Evolutionary conservation across 495 filamentous ascomycete species (phyloP), one percentile per base, ranked within the genome.

Genomic region (Peziza echinospora): DNA sequence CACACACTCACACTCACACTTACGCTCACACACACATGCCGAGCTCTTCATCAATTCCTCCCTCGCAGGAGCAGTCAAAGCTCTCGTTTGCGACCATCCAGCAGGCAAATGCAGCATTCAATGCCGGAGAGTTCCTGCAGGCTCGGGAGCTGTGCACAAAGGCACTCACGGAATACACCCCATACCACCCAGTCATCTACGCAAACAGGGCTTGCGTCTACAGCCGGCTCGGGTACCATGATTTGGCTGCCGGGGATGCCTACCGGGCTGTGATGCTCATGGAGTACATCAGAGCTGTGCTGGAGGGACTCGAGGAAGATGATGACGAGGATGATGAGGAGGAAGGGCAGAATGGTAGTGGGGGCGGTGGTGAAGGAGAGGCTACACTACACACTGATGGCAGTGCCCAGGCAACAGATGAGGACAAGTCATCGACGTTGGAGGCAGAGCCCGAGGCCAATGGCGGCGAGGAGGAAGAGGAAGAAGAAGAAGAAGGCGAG

Each of bases 181-280:
- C 85, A 3, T 89, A 93, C 61, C 80, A 84, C 54, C 66, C 84
- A n/a, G 68, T 79, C 45, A 66, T 76, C 16, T 84, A 87, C 56
- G 65, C 91, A 34, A 65, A 76, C 49, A 72, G 86, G 22, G 80
- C 83, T 22, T 62, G 70, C 24, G 65, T 77, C 24, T 76, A 93
- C 60, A 67, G 77, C 37, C 60, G 76, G 46, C 71, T 94, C 24
- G 81, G 75, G 25, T 94, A 89, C 62, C 83, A 82, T 2, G 89
- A 97, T 60, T 69, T 97, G 13, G 84, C 83, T 3, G 79, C 80
- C 22, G 84, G 83, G 34, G 89, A 93, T 62, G 82, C 84, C 1
- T 96, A 97, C 60, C 77, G 81, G 40, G 83, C 85, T 2, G 70
- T 97, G 1, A 72, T 93, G 10, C 66, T 97, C 37, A 67, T 77